Evolutionary conservation across 345 rosid species (phyloP), one percentile per base, ranked within the genome.

Genomic region (Acer yangbiense): DNA sequence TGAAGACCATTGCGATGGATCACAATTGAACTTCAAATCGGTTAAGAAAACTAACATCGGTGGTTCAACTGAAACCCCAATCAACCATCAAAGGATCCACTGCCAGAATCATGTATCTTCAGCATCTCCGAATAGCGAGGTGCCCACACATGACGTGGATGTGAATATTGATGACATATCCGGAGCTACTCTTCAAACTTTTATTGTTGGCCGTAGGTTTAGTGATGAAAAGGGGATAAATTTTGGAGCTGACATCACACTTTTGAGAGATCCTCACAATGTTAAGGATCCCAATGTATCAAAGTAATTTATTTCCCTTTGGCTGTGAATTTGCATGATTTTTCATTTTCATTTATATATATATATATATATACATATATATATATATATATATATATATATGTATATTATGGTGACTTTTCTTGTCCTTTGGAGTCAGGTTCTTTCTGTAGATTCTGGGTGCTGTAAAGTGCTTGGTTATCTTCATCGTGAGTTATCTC

Each of bases 121-220:
- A 25, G 69, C 79, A 29, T 68, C 83, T 54, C 27, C 78, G 70
- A 35, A 72, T 61, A 85, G 66, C 54, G 80, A 76, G 60, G 78
- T 46, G 50, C 20, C 80, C 54, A 14, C 55, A 70, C 17, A 20
- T 73, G 39, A 18, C 60, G 41, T 29, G 75, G 69, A 76, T 43
- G 68, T 75, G 17, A 74, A 57, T 65, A 21, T 68, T 32, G 83
- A 87, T 63, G 87, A 72, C 55, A 71, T 80, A 44, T 75, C 66
- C 50, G 88, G 77, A 78, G 78, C 75, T 62, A 63, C 74, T 82
- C 87, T 93, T 82, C 85, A 87, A 4, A 92, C 99, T 27, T 89
- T 85, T 82, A 92, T 92, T 63, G 97, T 95, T 76, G 97, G 99
- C n/a, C 91, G 96, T 74, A 89, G 85, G 86, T 95, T 87, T 74